A percentile compares a stretch with the other conserved stretches of the same genome.
phyloP scores from a whole-genome alignment of 306 rosid species.

The Cucumis melo region DNA sequence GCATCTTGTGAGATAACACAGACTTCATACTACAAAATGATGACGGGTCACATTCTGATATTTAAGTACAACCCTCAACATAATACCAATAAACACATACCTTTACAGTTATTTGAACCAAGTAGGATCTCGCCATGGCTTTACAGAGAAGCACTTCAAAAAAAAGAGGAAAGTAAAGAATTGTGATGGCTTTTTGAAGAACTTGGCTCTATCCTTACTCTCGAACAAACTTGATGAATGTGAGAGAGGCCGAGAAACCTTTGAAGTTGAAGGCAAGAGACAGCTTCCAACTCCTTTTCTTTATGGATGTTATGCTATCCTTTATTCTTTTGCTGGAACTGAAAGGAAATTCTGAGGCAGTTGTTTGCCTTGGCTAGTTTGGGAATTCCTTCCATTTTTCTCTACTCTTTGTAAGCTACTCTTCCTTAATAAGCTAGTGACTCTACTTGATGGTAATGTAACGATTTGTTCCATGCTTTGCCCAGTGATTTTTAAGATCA shows the following conservation, averaged over 20 bases:
- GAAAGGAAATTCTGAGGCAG: background rate
- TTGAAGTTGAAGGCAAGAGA: background rate
- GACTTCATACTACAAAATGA: background rate
- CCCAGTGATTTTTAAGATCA: conserved; percentile 95
- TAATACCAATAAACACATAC: background rate
- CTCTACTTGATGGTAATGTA: conserved; percentile 84
- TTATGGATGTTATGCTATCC: background rate
- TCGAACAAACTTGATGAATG: background rate
- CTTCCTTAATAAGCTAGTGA: background rate
- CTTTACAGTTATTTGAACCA: background rate
- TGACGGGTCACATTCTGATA: background rate
- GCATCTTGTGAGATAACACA: background rate
- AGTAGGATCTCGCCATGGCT: background rate
- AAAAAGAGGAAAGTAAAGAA: background rate
- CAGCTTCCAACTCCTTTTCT: background rate
- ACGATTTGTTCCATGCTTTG: conserved; percentile 98
- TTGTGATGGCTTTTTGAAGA: background rate
- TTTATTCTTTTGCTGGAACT: background rate
- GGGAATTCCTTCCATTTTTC: background rate
- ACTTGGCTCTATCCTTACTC: background rate
- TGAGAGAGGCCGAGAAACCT: background rate
- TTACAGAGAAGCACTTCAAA: background rate
- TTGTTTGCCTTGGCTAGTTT: conserved; percentile 1
- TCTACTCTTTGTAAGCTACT: background rate
- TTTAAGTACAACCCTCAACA: background rate